Evolutionary conservation across 2,329 filamentous ascomycete species (phyloP).

Genomic region (Trichoderma sp.): DNA sequence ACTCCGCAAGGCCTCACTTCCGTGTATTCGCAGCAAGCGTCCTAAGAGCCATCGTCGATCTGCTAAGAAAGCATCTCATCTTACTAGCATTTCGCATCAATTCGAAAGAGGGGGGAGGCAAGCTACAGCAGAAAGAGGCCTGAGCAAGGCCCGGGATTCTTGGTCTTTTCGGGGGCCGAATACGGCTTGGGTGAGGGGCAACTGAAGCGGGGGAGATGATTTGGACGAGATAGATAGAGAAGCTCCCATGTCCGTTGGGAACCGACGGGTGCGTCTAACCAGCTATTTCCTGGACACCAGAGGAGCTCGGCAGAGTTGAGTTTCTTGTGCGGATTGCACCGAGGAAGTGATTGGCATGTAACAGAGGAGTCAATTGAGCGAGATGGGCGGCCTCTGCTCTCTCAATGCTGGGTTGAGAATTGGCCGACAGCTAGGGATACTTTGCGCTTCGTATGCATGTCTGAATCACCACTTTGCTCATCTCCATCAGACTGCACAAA

Average conservation of each 20-base stretch:
- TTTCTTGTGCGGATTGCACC: background rate
- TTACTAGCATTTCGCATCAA: background rate
- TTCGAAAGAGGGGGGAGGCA: background rate
- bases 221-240: background rate
- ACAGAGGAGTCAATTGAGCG: background rate
- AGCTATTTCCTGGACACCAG: background rate
- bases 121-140: background rate
- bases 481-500: background rate
- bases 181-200: conserved; percentile 20
- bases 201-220: background rate
- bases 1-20: conserved; percentile 16
- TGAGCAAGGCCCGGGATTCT: background rate
- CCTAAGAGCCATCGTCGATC: conserved; percentile 13
- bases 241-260: background rate
- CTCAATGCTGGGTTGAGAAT: background rate
- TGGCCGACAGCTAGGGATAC: background rate
- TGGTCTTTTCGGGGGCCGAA: background rate
- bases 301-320: background rate
- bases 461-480: background rate
- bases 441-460: background rate
- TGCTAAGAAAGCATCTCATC: conserved; percentile 12
- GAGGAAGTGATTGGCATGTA: background rate
- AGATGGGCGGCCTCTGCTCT: background rate
- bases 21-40: conserved; percentile 1
- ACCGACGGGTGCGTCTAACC: conserved; percentile 7